These are phyloP conservation scores for Boletellus deceptivus DNA, from an alignment of 1,284 basidiomycete species.

Conservation along the genomic window DNA sequence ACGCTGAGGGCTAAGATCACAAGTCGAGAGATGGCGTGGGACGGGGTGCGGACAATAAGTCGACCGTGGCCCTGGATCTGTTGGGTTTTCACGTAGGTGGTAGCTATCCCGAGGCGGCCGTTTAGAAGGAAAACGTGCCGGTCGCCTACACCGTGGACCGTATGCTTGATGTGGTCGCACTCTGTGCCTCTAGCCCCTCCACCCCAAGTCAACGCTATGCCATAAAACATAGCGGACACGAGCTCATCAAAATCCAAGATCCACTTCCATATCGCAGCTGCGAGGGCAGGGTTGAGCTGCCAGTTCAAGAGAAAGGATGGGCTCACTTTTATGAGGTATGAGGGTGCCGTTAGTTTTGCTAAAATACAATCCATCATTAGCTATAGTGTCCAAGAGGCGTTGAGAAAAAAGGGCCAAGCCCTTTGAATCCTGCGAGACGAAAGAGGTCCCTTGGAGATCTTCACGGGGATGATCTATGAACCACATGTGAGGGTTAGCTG, in stretches of 20 bases:
- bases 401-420: not conserved
- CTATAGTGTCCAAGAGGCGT: not conserved
- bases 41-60: conserved; percentile 4
- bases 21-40: not conserved
- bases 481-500: not conserved
- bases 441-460: not conserved
- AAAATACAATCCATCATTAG: not conserved
- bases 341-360: not conserved
- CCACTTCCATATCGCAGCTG: conserved; percentile 1
- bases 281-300: no score
- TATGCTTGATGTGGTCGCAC: conserved; percentile 8
- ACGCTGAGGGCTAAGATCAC: conserved; percentile 2
- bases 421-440: not conserved
- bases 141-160: not conserved
- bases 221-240: conserved; percentile 4
- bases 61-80: conserved; percentile 5
- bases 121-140: conserved; percentile 7
- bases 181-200: conserved; percentile 7
- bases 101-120: not conserved
- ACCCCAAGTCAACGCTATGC: not conserved
- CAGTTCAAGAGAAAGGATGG: no score
- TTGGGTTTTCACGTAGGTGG: not conserved
- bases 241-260: conserved; percentile 1
- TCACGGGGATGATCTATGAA: conserved; percentile 1
- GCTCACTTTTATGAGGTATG: not conserved